A percentile compares a stretch with the other conserved stretches of the same genome.
Evolutionary conservation across 331 rosid species (phyloP).

Genomic region (Spiraea crenata): DNA sequence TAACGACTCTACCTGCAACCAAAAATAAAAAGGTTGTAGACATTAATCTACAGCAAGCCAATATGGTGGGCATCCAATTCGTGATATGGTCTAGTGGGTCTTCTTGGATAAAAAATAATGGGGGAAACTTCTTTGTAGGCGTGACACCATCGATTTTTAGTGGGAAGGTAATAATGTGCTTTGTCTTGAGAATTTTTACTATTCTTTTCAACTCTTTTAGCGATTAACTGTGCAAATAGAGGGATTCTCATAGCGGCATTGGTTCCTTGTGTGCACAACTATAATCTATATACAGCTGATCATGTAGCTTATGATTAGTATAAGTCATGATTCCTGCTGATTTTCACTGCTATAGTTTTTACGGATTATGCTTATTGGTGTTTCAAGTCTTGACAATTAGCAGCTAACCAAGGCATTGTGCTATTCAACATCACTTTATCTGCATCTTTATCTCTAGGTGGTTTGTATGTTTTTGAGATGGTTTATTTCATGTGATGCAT

Average conservation of each 20-base stretch:
- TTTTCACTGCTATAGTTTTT: background rate
- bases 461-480: background rate
- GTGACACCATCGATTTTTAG: conserved; percentile 19
- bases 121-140: conserved; percentile 29
- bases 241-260: conserved; percentile 1
- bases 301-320: background rate
- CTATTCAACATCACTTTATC: background rate
- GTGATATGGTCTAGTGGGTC: conserved; percentile 36
- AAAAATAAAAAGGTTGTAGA: conserved; percentile 21
- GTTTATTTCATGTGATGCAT: no score
- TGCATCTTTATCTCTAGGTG: no score
- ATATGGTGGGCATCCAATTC: conserved; percentile 34
- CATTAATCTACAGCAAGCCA: conserved; percentile 32
- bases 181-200: background rate
- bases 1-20: conserved; percentile 1
- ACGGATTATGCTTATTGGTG: background rate
- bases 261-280: background rate
- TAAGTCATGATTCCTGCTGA: background rate
- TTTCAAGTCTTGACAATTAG: background rate
- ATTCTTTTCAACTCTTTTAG: background rate
- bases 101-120: conserved; percentile 37
- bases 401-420: no score
- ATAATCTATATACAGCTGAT: background rate
- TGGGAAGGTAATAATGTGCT: conserved; percentile 20
- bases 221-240: background rate